A percentile compares a stretch with the other conserved stretches of the same genome.
Evolutionary conservation across 163 green algal species (phyloP).

Genomic region (Chlamydomonas reinhardtii): DNA sequence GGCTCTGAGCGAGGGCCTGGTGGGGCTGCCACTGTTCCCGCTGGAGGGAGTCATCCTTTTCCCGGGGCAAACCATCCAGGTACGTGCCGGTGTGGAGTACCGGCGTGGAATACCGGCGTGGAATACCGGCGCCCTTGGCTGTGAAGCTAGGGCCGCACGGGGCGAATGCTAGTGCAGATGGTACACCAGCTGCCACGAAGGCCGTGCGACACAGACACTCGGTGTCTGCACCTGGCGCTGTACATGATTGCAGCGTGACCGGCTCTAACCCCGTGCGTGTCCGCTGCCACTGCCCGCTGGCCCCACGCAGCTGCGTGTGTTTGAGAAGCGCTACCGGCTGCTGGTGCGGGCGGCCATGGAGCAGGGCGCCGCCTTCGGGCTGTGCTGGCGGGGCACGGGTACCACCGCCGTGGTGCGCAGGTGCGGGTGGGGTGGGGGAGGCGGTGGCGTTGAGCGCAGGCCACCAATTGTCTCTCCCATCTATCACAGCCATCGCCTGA

Average conservation of each 20-base stretch:
- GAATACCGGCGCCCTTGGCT: no score
- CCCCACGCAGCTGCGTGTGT: constrained; percentile 44
- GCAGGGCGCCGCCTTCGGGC: constrained; percentile 43
- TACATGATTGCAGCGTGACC: no score
- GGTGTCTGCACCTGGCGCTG: no score
- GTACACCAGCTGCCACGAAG: no score
- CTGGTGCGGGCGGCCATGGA: constrained; percentile 25
- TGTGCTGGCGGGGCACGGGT: constrained; percentile 38
- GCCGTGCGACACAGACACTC: no score
- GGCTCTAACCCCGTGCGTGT: no score
- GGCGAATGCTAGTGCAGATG: neutral
- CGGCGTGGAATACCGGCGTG: no score
- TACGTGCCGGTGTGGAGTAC: neutral
- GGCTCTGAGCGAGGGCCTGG: neutral
- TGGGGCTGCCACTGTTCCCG: constrained; percentile 30
- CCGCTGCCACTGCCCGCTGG: no score
- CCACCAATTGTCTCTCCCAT: no score
- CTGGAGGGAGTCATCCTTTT: constrained; percentile 20
- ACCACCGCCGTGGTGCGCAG: constrained; percentile 49
- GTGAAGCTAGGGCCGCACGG: neutral
- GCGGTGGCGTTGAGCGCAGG: no score
- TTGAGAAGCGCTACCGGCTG: constrained; percentile 58
- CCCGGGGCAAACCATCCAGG: constrained; percentile 43
- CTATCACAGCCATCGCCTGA: no score
- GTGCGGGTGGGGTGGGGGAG: neutral